These are phyloP conservation scores for Fusarium redolens DNA, from an alignment of 2,329 filamentous ascomycete genomes.

Conservation along the genomic window DNA sequence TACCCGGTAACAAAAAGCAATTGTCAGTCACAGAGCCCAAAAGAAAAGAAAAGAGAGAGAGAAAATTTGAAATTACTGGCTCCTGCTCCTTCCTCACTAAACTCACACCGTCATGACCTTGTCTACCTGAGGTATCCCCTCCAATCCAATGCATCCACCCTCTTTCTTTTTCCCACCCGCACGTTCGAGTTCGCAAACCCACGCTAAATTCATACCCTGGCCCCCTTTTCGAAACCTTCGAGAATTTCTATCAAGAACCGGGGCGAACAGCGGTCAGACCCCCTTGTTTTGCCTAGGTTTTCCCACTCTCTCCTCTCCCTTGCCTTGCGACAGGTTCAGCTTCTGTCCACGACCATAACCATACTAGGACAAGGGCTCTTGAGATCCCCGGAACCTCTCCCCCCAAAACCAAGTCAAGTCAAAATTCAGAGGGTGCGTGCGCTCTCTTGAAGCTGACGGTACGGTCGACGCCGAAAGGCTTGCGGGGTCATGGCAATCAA, in stretches of 20 bases:
- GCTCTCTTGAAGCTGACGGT: slow-evolving; percentile 22
- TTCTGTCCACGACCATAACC: slow-evolving; percentile 16
- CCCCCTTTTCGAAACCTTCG: slow-evolving; percentile 48
- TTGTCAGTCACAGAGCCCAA: background rate
- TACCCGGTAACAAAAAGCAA: slow-evolving; percentile 19
- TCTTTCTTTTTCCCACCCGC: slow-evolving; percentile 20
- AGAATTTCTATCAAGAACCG: slow-evolving; percentile 44
- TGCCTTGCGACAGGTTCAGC: slow-evolving; percentile 33
- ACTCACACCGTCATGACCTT: slow-evolving; percentile 10
- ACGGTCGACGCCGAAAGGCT: slow-evolving; percentile 43
- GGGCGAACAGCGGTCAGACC: slow-evolving; percentile 46
- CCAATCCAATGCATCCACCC: slow-evolving; percentile 6
- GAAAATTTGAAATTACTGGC: slow-evolving; percentile 29
- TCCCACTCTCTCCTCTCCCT: slow-evolving; percentile 10
- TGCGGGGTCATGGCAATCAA: slow-evolving; percentile 46
- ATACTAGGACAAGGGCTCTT: slow-evolving; percentile 31
- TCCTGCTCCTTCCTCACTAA: slow-evolving; percentile 2
- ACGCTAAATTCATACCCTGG: slow-evolving; percentile 39
- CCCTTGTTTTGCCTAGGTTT: slow-evolving; percentile 31
- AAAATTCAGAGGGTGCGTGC: slow-evolving; percentile 3
- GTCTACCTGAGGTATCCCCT: background rate
- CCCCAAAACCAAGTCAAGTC: slow-evolving; percentile 9
- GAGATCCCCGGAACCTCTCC: slow-evolving; percentile 30
- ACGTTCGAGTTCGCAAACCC: slow-evolving; percentile 39
- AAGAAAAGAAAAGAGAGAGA: background rate